These are phyloP conservation scores for Colletotrichum liriopes DNA, from an alignment of 2,329 filamentous ascomycete genomes.

Conservation along the genomic window DNA sequence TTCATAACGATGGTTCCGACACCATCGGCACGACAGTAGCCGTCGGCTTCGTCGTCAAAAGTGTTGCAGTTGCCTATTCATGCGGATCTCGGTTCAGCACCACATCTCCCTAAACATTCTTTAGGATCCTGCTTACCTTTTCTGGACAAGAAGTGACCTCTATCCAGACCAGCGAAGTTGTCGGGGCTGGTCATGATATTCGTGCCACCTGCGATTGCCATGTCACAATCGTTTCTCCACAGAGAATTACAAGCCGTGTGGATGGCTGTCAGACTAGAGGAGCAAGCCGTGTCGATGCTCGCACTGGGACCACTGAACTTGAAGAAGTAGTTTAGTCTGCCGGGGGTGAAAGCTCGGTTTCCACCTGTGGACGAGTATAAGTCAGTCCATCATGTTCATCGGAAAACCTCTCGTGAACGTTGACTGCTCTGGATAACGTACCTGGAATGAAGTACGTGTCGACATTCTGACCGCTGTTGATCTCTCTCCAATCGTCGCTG, in stretches of 20 bases:
- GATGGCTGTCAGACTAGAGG: conserved; percentile 43
- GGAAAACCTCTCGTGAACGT: too few species aligned
- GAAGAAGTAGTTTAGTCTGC: conserved; percentile 52
- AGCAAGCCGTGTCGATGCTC: conserved; percentile 48
- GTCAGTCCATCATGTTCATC: too few species aligned
- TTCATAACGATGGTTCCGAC: conserved; percentile 62
- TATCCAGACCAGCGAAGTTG: too few species aligned
- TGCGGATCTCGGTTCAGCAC: too few species aligned
- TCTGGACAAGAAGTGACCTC: too few species aligned
- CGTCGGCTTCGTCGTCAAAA: conserved; percentile 61
- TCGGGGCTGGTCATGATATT: conserved; percentile 78
- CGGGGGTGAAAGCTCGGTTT: conserved; percentile 50
- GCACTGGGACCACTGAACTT: conserved; percentile 46
- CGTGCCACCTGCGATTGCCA: conserved; percentile 73
- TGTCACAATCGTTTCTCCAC: conserved; percentile 75
- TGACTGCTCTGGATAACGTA: too few species aligned
- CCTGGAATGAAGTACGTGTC: too few species aligned
- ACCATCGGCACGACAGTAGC: conserved; percentile 62
- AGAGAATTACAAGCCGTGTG: conserved; percentile 67
- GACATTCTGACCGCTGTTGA: conserved; percentile 71
- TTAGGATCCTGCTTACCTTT: too few species aligned
- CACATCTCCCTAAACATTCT: too few species aligned
- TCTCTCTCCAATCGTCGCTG: conserved; percentile 76
- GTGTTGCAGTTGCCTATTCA: conserved; percentile 45
- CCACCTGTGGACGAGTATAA: too few species aligned